Percentiles rank a stretch among this genome's conserved stretches.
phyloP scores from a whole-genome alignment of 768 basidiomycete species.

The Mycena kentingensis region DNA sequence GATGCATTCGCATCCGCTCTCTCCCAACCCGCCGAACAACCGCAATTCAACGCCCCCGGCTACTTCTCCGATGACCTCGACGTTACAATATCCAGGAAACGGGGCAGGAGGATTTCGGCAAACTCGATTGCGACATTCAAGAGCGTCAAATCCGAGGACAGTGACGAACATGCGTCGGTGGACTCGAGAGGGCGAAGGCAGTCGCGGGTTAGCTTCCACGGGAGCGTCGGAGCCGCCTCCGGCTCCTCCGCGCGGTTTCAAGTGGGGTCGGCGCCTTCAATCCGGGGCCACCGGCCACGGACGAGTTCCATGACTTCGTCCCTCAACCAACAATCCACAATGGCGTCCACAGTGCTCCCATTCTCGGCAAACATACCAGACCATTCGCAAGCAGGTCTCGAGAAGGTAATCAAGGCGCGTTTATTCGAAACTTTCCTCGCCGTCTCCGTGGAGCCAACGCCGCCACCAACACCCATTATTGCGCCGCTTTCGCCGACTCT shows the following conservation, averaged over 20 bases:
- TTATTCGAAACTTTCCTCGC: conserved; percentile 79
- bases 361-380: conserved; percentile 47
- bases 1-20: conserved; percentile 78
- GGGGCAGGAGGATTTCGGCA: conserved; percentile 61
- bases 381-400: conserved; percentile 67
- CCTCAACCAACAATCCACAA: conserved; percentile 27
- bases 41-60: conserved; percentile 59
- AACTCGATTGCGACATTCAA: conserved; percentile 55
- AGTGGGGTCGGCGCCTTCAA: conserved; percentile 29
- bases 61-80: conserved; percentile 73
- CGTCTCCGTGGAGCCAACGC: conserved; percentile 42
- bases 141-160: conserved; percentile 49
- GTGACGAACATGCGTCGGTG: conserved; percentile 25
- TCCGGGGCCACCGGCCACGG: conserved; percentile 45
- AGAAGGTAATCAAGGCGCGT: conserved; percentile 70
- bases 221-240: conserved; percentile 18
- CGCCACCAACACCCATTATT: conserved; percentile 5
- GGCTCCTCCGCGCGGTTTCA: conserved; percentile 13
- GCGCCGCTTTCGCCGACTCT: conserved; percentile 13
- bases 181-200: conserved; percentile 44
- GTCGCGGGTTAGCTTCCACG: conserved; percentile 46
- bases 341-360: conserved; percentile 25
- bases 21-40: conserved; percentile 61
- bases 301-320: conserved; percentile 58
- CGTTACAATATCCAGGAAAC: conserved; percentile 57